These are phyloP conservation scores for Colletotrichum sp. DNA, from an alignment of 2,329 filamentous ascomycete genomes.

Conservation along the genomic window DNA sequence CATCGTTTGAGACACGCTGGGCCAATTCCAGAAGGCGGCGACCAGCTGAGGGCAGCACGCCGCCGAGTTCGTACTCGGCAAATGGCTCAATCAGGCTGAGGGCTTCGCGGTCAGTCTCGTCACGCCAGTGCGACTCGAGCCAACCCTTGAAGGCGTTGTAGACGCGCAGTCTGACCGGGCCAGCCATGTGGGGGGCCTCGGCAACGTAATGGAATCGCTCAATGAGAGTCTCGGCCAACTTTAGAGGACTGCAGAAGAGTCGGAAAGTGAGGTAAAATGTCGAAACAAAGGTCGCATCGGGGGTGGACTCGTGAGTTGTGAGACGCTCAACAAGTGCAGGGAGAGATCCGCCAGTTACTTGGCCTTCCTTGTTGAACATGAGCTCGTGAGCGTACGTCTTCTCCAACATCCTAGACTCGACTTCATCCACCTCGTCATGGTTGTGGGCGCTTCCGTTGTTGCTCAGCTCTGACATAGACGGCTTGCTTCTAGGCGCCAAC, in stretches of 20 bases:
- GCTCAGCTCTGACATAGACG: conserved; percentile 73
- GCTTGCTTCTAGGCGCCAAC: conserved; percentile 59
- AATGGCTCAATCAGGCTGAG: conserved; percentile 80
- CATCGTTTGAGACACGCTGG: conserved; percentile 76
- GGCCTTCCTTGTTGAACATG: conserved; percentile 91
- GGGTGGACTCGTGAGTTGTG: conserved; percentile 90
- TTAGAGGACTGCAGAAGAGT: conserved; percentile 82
- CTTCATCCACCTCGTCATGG: conserved; percentile 79
- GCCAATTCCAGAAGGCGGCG: conserved; percentile 81
- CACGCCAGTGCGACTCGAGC: conserved; percentile 95
- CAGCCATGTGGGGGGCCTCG: conserved; percentile 74
- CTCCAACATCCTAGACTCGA: conserved; percentile 84
- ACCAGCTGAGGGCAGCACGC: conserved; percentile 76
- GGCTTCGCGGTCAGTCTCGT: conserved; percentile 78
- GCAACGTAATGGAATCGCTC: conserved; percentile 92
- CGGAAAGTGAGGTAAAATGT: conserved; percentile 97
- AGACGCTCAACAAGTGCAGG: conserved; percentile 92
- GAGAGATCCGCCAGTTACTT: conserved; percentile 91
- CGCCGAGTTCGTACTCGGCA: conserved; percentile 72
- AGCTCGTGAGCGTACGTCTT: conserved; percentile 92
- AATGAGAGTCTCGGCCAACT: conserved; percentile 82
- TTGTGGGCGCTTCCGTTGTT: conserved; percentile 63
- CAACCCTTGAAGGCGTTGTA: conserved; percentile 98
- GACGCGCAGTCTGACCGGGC: conserved; percentile 84
- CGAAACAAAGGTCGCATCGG: conserved; percentile 88